Base-by-base conservation (phyloP, 2,329 filamentous ascomycete species). In the Claviceps arundinis region DNA sequence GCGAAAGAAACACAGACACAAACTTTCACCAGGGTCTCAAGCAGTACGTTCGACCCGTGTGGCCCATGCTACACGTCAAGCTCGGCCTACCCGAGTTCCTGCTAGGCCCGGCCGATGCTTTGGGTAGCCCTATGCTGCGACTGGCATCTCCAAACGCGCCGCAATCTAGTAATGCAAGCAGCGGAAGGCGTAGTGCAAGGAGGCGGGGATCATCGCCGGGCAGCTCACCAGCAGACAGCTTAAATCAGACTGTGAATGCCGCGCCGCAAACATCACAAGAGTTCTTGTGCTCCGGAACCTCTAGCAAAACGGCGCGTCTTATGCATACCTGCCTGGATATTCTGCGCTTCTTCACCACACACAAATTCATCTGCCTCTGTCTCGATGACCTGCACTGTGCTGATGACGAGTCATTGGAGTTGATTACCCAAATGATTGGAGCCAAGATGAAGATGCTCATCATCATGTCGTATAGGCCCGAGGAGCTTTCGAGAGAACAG, bases 311-410 rank as follows among this genome's bases (percentile, higher is more conserved):
- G 1, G 84, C 88, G 57, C 82, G 88, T 13, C 77, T 95, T 52
- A 87, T 91, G 75, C 91, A 89, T 62, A 90, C 87, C 1, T 91
- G 94, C 59, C 71, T 95, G 46, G 90, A 96, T 58, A 84, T 95
- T 9, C 68, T 96, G 49, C 80, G 87, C 50, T 80, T 94, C 43
- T 82, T 97, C 52, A 85, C 88, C 0, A 76, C 83, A 19, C 83
- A 90, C 64, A 93, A 90, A 60, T 82, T 95, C 60, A 89, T 95
- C 51, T 94, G 88, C 61, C 83, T 95, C 59, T 89, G 84, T 59
- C 70, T 96, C 30, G 91, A 96, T 61, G 91, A 96, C 65, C 70
- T 96, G 37, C 89, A 96, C 60, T 93, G 89, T 65, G 89, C 89
- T 6, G 91, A 96, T 62, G 80, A 85, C 26, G 91, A 96, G 65